These are phyloP conservation scores for Lasiodiplodia hormozganensis DNA, from an alignment of 2,329 filamentous ascomycete genomes.

Conservation along the genomic window DNA sequence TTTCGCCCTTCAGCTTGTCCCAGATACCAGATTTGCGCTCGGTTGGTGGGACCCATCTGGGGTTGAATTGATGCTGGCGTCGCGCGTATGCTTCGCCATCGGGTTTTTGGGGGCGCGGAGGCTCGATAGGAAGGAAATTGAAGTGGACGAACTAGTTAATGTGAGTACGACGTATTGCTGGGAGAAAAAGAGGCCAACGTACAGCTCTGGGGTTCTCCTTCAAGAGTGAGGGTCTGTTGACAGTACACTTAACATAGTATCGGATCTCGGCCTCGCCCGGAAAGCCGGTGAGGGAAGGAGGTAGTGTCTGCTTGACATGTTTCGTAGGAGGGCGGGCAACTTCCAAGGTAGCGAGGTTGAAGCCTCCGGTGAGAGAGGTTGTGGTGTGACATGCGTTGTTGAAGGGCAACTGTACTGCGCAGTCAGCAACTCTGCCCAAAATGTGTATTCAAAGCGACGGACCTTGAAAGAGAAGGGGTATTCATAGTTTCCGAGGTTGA, in stretches of 20 bases:
- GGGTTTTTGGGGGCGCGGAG: conserved; percentile 71
- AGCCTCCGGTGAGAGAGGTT: conserved; percentile 30
- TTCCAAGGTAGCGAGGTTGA: conserved; percentile 54
- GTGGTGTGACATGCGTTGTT: conserved; percentile 72
- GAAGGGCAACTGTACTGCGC: conserved; percentile 57
- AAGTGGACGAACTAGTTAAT: conserved; percentile 54
- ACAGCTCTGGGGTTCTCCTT: conserved; percentile 81
- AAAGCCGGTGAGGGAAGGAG: conserved; percentile 87
- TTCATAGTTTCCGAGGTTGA: conserved; percentile 74
- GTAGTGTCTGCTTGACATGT: conserved; percentile 86
- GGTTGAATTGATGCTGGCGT: conserved; percentile 67
- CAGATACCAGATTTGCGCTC: conserved; percentile 66
- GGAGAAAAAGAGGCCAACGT: conserved; percentile 28
- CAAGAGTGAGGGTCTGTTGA: conserved; percentile 85
- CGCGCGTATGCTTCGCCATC: conserved; percentile 85
- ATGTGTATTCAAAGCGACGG: conserved; percentile 33
- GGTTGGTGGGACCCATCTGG: conserved; percentile 47
- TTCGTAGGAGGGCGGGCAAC: conserved; percentile 54
- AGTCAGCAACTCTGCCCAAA: neutral
- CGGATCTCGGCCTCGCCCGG: conserved; percentile 86
- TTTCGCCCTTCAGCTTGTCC: conserved; percentile 44
- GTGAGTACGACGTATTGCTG: neutral
- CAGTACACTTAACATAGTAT: conserved; percentile 95
- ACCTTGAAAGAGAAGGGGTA: conserved; percentile 83
- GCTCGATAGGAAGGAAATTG: conserved; percentile 92